A percentile compares a stretch with the other conserved stretches of the same genome.
phyloP scores from a whole-genome alignment of 2,329 filamentous ascomycete species.

The Fusarium decemcellulare region DNA sequence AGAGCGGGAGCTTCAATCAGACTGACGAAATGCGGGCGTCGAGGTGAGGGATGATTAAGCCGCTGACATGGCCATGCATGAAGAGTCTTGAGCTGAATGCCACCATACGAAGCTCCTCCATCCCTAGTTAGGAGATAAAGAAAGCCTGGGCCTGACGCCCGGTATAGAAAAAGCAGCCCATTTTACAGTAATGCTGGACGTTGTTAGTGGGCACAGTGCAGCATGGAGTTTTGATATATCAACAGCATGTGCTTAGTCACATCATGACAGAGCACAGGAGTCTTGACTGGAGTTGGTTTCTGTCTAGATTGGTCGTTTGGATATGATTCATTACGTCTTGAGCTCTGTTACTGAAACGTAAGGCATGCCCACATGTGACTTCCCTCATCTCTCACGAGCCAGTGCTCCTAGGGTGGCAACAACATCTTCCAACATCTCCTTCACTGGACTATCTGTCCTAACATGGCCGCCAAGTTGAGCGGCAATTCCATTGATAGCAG shows the following conservation, averaged over 20 bases:
- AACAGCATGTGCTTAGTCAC: too few species aligned
- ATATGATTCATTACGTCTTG: too few species aligned
- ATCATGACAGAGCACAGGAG: too few species aligned
- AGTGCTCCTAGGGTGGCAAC: constrained; percentile 49
- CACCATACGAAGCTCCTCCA: background rate
- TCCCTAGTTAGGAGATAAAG: too few species aligned
- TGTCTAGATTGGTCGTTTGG: too few species aligned
- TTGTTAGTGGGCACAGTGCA: too few species aligned
- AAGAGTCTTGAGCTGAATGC: background rate
- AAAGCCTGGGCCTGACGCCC: too few species aligned
- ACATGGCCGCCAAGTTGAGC: constrained; percentile 55
- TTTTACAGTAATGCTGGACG: too few species aligned
- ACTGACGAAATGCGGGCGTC: constrained; percentile 38
- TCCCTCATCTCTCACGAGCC: constrained; percentile 11
- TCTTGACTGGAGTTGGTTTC: too few species aligned
- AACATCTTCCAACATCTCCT: constrained; percentile 63
- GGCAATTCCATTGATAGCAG: constrained; percentile 65
- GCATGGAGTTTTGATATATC: too few species aligned
- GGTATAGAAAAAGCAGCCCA: too few species aligned
- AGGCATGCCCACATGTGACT: too few species aligned
- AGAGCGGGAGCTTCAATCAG: constrained; percentile 25
- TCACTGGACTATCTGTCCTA: constrained; percentile 50
- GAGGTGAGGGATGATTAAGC: constrained; percentile 35
- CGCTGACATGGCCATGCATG: constrained; percentile 25
- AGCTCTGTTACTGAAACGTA: background rate